These are phyloP conservation scores for Scedosporium boydii DNA, from an alignment of 2,329 filamentous ascomycete species.

Conservation along the genomic window DNA sequence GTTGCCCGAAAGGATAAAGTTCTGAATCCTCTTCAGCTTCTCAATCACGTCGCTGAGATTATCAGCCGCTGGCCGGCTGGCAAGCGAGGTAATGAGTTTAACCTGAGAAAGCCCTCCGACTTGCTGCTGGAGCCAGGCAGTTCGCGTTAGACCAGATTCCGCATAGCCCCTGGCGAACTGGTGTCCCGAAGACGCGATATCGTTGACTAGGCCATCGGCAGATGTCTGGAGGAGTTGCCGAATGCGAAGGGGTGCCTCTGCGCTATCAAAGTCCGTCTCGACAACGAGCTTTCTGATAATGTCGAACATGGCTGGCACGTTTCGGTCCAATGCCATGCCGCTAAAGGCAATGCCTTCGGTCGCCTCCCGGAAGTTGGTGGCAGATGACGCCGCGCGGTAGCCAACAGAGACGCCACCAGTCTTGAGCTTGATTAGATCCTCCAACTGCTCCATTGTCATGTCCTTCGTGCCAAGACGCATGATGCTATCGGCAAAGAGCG, in stretches of 20 bases:
- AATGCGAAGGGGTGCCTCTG: slow-evolving; percentile 72
- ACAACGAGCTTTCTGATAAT: slow-evolving; percentile 70
- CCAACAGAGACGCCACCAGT: slow-evolving; percentile 83
- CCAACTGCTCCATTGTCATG: slow-evolving; percentile 86
- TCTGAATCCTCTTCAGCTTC: slow-evolving; percentile 80
- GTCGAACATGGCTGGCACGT: slow-evolving; percentile 85
- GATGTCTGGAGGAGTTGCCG: slow-evolving; percentile 78
- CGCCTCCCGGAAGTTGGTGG: slow-evolving; percentile 58
- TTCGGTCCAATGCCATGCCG: slow-evolving; percentile 81
- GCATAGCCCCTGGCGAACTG: slow-evolving; percentile 77
- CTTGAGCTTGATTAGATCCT: slow-evolving; percentile 92
- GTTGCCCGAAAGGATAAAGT: slow-evolving; percentile 60
- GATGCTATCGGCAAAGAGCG: slow-evolving; percentile 83
- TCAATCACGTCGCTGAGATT: slow-evolving; percentile 64
- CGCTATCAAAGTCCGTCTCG: slow-evolving; percentile 83
- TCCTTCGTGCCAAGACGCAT: slow-evolving; percentile 87
- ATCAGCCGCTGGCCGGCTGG: slow-evolving; percentile 60
- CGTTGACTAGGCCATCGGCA: slow-evolving; percentile 82
- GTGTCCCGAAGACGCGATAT: slow-evolving; percentile 85
- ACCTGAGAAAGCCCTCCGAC: slow-evolving; percentile 87
- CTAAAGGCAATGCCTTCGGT: slow-evolving; percentile 77
- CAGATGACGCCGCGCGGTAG: slow-evolving; percentile 74
- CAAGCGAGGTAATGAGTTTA: slow-evolving; percentile 70
- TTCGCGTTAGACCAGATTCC: slow-evolving; percentile 65
- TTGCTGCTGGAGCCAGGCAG: slow-evolving; percentile 68